Percentiles rank a stretch among this genome's conserved stretches.
These are phyloP conservation scores for Crithidia expoeki DNA, from an alignment of 208 protist genomes.

Conservation along the genomic window DNA sequence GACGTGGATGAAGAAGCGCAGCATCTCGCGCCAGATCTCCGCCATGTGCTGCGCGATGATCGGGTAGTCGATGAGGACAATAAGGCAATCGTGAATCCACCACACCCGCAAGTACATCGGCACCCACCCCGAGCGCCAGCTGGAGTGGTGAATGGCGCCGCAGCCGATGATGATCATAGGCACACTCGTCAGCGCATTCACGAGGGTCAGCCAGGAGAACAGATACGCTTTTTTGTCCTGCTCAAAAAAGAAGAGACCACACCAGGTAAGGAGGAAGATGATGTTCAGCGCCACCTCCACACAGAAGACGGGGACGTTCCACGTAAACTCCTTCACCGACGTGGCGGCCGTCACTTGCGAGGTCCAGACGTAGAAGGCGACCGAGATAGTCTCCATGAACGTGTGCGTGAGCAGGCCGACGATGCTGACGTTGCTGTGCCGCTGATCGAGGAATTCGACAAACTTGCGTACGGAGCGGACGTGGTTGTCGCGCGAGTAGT, in stretches of 20 bases:
- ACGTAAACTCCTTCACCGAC: slow-evolving; percentile 47
- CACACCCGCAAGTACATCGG: slow-evolving; percentile 87
- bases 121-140: slow-evolving; percentile 69
- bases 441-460: slow-evolving; percentile 67
- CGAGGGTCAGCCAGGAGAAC: slow-evolving; percentile 64
- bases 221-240: slow-evolving; percentile 69
- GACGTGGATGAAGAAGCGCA: slow-evolving; percentile 60
- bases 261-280: slow-evolving; percentile 78
- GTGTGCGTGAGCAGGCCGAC: slow-evolving; percentile 55
- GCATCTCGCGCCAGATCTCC: slow-evolving; percentile 67
- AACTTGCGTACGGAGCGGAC: slow-evolving; percentile 63
- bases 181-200: slow-evolving; percentile 74
- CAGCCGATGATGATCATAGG: slow-evolving; percentile 83
- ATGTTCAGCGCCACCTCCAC: slow-evolving; percentile 72
- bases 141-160: slow-evolving; percentile 45
- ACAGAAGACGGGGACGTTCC: slow-evolving; percentile 58
- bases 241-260: slow-evolving; percentile 65
- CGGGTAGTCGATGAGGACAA: slow-evolving; percentile 72
- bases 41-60: slow-evolving; percentile 55
- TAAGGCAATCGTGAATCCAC: slow-evolving; percentile 72
- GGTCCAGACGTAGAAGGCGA: slow-evolving; percentile 78
- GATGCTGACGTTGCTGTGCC: slow-evolving; percentile 70
- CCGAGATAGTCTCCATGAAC: slow-evolving; percentile 58
- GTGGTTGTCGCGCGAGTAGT: slow-evolving; percentile 41
- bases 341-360: slow-evolving; percentile 43